A percentile compares a stretch with the other conserved stretches of the same genome.
Evolutionary conservation across 2,329 filamentous ascomycete species (phyloP).

Genomic region (Phyllosticta citriasiana): DNA sequence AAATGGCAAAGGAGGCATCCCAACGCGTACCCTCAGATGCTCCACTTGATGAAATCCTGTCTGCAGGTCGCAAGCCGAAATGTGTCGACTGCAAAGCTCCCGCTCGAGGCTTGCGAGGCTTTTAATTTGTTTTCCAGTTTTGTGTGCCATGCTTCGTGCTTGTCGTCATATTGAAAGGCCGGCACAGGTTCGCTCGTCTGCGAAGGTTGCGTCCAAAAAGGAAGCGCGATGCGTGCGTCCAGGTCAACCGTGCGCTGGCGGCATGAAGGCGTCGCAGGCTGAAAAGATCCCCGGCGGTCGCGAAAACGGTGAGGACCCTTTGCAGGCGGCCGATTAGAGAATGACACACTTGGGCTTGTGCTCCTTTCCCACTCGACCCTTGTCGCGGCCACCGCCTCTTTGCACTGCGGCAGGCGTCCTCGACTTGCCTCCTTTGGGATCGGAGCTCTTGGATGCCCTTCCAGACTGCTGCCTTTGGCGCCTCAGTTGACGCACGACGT

Average conservation of each 20-base stretch:
- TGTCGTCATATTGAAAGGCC: slow-evolving; percentile 2
- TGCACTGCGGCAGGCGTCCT: slow-evolving; percentile 1
- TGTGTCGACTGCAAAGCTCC: background rate
- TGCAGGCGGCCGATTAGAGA: slow-evolving; percentile 2
- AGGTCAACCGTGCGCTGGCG: slow-evolving; percentile 1
- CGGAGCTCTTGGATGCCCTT: slow-evolving; percentile 10
- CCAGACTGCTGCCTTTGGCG: slow-evolving; percentile 55
- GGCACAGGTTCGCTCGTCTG: slow-evolving; percentile 9
- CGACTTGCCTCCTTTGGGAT: slow-evolving; percentile 8
- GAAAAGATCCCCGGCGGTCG: slow-evolving; percentile 1
- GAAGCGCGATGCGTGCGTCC: slow-evolving; percentile 3
- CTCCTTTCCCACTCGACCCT: slow-evolving; percentile 9
- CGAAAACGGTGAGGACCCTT: slow-evolving; percentile 1
- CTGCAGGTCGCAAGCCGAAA: background rate
- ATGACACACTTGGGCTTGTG: slow-evolving; percentile 11
- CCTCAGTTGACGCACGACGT: slow-evolving; percentile 84
- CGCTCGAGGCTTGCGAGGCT: background rate
- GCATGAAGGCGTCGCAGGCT: slow-evolving; percentile 7
- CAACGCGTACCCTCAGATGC: background rate
- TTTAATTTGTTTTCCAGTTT: background rate
- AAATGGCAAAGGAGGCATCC: slow-evolving; percentile 3
- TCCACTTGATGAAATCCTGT: background rate
- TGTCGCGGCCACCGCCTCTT: slow-evolving; percentile 7
- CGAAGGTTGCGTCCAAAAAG: slow-evolving; percentile 2
- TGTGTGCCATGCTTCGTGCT: slow-evolving; percentile 4